Conservation (phyloP, 352 stramenopile species). For the Phytophthora uliginosa region DNA sequence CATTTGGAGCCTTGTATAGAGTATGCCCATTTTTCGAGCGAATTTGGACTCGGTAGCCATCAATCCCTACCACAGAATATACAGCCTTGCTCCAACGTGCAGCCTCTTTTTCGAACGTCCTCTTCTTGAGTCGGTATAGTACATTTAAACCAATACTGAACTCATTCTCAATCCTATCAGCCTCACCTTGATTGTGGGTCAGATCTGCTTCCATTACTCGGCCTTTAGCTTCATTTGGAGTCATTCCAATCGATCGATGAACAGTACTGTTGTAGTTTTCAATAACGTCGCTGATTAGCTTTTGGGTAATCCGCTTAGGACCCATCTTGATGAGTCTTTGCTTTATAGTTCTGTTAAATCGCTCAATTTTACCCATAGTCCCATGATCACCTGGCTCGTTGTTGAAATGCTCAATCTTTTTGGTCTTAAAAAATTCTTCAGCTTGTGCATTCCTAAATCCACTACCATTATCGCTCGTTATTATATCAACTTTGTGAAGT, state of each 20-base stretch:
- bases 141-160: slow-evolving; percentile 24
- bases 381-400: slow-evolving; percentile 41
- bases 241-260: slow-evolving; percentile 10
- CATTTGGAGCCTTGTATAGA: not conserved
- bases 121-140: slow-evolving; percentile 22
- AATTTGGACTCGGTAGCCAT: slow-evolving; percentile 35
- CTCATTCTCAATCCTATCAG: slow-evolving; percentile 18
- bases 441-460: slow-evolving; percentile 43
- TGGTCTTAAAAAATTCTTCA: slow-evolving; percentile 32
- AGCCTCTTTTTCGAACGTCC: slow-evolving; percentile 34
- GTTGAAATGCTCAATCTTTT: slow-evolving; percentile 48
- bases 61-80: slow-evolving; percentile 32
- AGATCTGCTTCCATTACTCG: too few species aligned
- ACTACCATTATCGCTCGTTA: slow-evolving; percentile 46
- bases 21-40: slow-evolving; percentile 44
- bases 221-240: slow-evolving; percentile 37
- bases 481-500: not conserved
- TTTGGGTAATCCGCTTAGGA: slow-evolving; percentile 30
- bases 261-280: slow-evolving; percentile 50
- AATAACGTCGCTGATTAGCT: slow-evolving; percentile 39
- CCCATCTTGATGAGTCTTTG: slow-evolving; percentile 37
- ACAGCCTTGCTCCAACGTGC: slow-evolving; percentile 25
- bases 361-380: too few species aligned
- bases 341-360: slow-evolving; percentile 32
- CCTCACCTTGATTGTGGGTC: slow-evolving; percentile 36